Conservation (phyloP, 768 basidiomycete species). For the Amanita inopinata region DNA sequence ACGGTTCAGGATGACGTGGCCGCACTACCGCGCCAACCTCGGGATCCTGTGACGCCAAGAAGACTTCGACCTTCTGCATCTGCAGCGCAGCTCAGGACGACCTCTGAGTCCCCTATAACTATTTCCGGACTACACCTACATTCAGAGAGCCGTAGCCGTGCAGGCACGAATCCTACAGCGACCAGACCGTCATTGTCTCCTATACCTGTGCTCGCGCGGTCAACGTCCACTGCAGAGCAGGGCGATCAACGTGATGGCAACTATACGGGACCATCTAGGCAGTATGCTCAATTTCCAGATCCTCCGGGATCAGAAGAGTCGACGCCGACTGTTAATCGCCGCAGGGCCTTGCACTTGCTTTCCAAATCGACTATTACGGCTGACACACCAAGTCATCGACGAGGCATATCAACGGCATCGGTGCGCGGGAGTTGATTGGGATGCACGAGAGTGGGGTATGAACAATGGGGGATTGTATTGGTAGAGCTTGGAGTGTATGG, state of each 20-base stretch:
- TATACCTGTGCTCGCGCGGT: slow-evolving; percentile 39
- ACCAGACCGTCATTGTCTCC: slow-evolving; percentile 31
- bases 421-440: slow-evolving; percentile 27
- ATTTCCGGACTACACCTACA: slow-evolving; percentile 22
- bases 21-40: slow-evolving; percentile 33
- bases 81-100: slow-evolving; percentile 62
- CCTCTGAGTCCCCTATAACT: slow-evolving; percentile 26
- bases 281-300: slow-evolving; percentile 65
- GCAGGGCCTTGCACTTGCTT: slow-evolving; percentile 62
- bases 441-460: background rate
- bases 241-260: slow-evolving; percentile 36
- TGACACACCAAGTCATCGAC: slow-evolving; percentile 28
- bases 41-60: slow-evolving; percentile 48
- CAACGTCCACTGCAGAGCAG: slow-evolving; percentile 31
- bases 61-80: slow-evolving; percentile 66
- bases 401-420: slow-evolving; percentile 43
- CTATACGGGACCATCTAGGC: slow-evolving; percentile 56
- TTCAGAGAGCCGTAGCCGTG: slow-evolving; percentile 46
- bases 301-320: slow-evolving; percentile 46
- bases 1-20: slow-evolving; percentile 48
- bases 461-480: background rate
- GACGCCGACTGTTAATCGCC: slow-evolving; percentile 38
- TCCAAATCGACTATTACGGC: slow-evolving; percentile 38
- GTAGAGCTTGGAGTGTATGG: background rate
- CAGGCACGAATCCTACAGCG: slow-evolving; percentile 57